Conservation (phyloP, 1,284 basidiomycete genomes). For the Flammula alnicola region DNA sequence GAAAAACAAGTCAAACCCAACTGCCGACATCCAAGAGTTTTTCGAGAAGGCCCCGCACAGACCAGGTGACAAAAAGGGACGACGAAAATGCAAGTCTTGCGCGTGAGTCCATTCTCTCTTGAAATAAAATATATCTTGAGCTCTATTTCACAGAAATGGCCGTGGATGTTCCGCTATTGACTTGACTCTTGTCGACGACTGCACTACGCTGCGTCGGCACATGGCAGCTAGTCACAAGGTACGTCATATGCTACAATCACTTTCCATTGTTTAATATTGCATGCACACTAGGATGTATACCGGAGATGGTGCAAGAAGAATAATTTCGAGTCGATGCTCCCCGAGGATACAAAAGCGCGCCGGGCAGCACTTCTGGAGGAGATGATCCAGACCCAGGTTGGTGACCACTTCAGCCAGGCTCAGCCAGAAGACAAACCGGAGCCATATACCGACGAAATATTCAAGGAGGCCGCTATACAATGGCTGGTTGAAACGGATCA, state of each 20-base stretch:
- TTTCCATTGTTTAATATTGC: background rate
- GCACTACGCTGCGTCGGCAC: conserved; percentile 19
- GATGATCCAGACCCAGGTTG: background rate
- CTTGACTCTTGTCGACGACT: conserved; percentile 14
- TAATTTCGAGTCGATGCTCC: conserved; percentile 3
- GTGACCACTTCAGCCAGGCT: background rate
- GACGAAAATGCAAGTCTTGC: conserved; percentile 5
- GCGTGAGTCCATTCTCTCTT: conserved; percentile 4
- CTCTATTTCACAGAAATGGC: background rate
- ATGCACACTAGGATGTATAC: background rate
- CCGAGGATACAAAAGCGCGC: background rate
- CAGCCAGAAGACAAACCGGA: conserved; percentile 2
- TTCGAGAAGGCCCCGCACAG: conserved; percentile 8
- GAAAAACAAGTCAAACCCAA: conserved; percentile 11
- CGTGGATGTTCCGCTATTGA: too few species aligned
- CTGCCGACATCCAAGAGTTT: conserved; percentile 14
- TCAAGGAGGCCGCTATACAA: conserved; percentile 33
- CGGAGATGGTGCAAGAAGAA: conserved; percentile 4
- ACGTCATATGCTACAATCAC: background rate
- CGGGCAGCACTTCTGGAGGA: background rate
- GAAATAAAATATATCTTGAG: background rate
- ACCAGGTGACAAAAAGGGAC: conserved; percentile 6
- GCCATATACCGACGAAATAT: conserved; percentile 34
- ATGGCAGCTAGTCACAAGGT: conserved; percentile 16
- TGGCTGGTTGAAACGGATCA: conserved; percentile 44